phyloP scores from a whole-genome alignment of 1,139 yeast species.

The Kurtzmaniella quercitrusa region DNA sequence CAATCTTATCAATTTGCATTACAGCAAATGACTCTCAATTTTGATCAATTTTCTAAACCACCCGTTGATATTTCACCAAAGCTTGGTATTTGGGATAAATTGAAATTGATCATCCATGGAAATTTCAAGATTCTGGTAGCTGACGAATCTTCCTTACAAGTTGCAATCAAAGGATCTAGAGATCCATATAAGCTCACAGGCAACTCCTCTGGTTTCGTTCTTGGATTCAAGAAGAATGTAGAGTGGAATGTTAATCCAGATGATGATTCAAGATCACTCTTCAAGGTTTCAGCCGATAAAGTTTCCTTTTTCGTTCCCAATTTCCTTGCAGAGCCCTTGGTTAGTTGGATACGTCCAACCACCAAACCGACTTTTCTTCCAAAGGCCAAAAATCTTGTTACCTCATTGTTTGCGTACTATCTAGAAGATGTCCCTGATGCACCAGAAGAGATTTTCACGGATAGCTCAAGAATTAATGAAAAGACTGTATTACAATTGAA shows the following conservation, averaged over 20 bases:
- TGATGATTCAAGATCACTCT: slow-evolving; percentile 36
- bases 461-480: slow-evolving; percentile 25
- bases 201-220: slow-evolving; percentile 36
- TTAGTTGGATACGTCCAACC: slow-evolving; percentile 58
- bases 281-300: slow-evolving; percentile 32
- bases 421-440: slow-evolving; percentile 21
- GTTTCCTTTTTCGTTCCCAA: slow-evolving; percentile 55
- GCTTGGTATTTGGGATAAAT: slow-evolving; percentile 59
- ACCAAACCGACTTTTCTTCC: slow-evolving; percentile 42
- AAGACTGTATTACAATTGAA: slow-evolving; percentile 53
- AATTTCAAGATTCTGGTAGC: slow-evolving; percentile 26
- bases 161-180: slow-evolving; percentile 46
- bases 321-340: slow-evolving; percentile 52
- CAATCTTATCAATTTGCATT: slow-evolving; percentile 80
- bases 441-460: neutral
- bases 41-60: slow-evolving; percentile 81
- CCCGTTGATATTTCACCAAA: slow-evolving; percentile 63
- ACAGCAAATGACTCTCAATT: slow-evolving; percentile 72
- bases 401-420: slow-evolving; percentile 51
- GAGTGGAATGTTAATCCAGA: slow-evolving; percentile 37
- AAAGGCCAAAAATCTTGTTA: slow-evolving; percentile 35
- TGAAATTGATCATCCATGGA: slow-evolving; percentile 48
- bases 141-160: slow-evolving; percentile 43
- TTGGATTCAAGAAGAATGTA: slow-evolving; percentile 35
- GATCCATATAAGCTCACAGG: slow-evolving; percentile 43